phyloP scores from a whole-genome alignment of 495 filamentous ascomycete genomes.

The Patellaria atrata region DNA sequence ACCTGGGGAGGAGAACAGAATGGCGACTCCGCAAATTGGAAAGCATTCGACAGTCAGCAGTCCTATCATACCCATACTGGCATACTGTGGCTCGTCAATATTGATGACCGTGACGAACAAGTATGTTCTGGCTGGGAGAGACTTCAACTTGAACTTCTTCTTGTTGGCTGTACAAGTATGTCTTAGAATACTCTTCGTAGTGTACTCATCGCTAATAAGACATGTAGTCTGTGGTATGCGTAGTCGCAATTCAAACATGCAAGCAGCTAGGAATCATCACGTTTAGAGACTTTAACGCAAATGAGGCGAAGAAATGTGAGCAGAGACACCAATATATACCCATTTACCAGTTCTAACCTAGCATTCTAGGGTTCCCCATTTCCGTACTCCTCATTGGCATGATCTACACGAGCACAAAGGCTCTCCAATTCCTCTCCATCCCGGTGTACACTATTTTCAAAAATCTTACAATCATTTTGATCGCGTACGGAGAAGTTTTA shows the following conservation, averaged over 20 bases:
- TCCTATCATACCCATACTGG: constrained; percentile 64
- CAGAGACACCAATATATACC: background rate
- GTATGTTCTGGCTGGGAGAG: constrained; percentile 78
- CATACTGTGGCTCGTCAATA: constrained; percentile 90
- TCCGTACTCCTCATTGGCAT: constrained; percentile 94
- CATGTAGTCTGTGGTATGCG: constrained; percentile 73
- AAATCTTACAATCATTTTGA: constrained; percentile 97
- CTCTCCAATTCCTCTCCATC: constrained; percentile 90
- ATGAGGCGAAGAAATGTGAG: constrained; percentile 87
- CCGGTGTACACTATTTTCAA: constrained; percentile 99
- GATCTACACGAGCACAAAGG: constrained; percentile 97
- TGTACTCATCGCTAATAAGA: constrained; percentile 1
- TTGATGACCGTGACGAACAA: constrained; percentile 99
- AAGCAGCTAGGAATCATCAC: constrained; percentile 74
- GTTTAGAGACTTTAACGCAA: constrained; percentile 77
- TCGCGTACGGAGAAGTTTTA: constrained; percentile 95
- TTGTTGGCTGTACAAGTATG: constrained; percentile 82
- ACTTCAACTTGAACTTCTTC: constrained; percentile 97
- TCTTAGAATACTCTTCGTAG: constrained; percentile 6
- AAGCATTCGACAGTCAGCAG: constrained; percentile 41
- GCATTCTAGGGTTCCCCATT: constrained; percentile 99
- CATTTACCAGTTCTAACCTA: constrained; percentile 24
- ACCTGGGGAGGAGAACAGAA: constrained; percentile 41
- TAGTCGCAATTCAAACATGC: constrained; percentile 70
- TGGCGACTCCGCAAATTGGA: constrained; percentile 19